Percentiles rank a stretch among this genome's conserved stretches.
Conservation (phyloP, 73 alveolate genomes). For the Breviolum minutum region DNA sequence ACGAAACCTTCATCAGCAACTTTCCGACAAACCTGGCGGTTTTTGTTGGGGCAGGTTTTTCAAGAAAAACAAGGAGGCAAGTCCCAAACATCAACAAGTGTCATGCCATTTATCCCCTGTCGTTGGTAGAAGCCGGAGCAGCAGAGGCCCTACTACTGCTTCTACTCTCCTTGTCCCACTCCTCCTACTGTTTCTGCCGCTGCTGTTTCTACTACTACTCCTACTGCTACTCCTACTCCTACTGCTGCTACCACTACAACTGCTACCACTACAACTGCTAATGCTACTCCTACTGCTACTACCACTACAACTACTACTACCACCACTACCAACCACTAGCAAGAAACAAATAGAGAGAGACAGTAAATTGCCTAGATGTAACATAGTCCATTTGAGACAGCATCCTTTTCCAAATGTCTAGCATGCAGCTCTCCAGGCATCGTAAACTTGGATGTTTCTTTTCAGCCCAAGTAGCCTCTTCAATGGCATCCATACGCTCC, state of each 20-base stretch:
- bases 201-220: too few relatives aligned
- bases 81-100: too few relatives aligned
- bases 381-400: not conserved
- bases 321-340: not conserved
- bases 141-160: too few relatives aligned
- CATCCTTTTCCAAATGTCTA: not conserved
- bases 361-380: not conserved
- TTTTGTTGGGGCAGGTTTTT: too few relatives aligned
- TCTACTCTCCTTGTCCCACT: too few relatives aligned
- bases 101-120: not conserved
- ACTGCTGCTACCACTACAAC: too few relatives aligned
- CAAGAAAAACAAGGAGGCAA: too few relatives aligned
- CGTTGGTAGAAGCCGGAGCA: too few relatives aligned
- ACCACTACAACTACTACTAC: not conserved
- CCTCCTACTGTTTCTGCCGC: too few relatives aligned
- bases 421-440: not conserved
- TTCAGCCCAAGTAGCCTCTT: not conserved
- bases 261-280: too few relatives aligned
- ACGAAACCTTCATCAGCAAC: constrained; percentile 1
- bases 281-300: too few relatives aligned
- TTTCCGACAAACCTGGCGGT: constrained; percentile 72
- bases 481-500: constrained; percentile 45
- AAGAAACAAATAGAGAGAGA: not conserved
- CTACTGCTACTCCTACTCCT: too few relatives aligned
- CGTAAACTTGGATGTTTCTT: not conserved